Evolutionary conservation across 2,329 filamentous ascomycete genomes (phyloP), one percentile per base, ranked within the genome.

Genomic region (Cordyceps pruinosa): DNA sequence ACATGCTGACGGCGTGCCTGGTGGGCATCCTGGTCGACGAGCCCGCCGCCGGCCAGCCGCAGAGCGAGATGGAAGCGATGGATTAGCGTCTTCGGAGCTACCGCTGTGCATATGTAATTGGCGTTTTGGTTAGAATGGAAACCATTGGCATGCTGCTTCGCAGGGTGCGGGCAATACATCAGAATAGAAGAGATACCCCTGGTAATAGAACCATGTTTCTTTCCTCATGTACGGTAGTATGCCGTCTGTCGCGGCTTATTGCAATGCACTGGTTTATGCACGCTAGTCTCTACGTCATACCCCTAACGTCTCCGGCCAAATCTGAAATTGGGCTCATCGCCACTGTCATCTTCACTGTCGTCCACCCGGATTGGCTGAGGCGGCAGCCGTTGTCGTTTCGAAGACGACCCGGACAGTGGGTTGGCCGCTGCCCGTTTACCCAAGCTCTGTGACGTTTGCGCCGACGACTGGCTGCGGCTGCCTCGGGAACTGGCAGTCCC

Each of bases 11-110:
- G 28, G 78, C 78, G 5, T 88, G 84, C 66, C 69, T 88, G 59
- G 72, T 88, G 17, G 85, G 85, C 1, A 73, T 88, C 51, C 70
- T 84, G 56, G 84, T 88, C 6, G 79, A 81, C 0, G 85, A 88
- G 65, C 66, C 68, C 0, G 68, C 67, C 70, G 64, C 37, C 67
- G 41, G 28, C 12, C 72, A 52, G 2, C 70, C 66, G 7, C 66
- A 67, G 45, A 74, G 69, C 19, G 69, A 70, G 26, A 82, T 85
- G 80, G 82, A 85, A 35, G 74, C 80, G 63, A 84, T 86, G 83
- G 84, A 87, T 65, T 84, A 7, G 65, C 58, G 8, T 28, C 4
- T 9, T 9, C 12, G 10, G 28, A 6, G 28, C 12, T 17, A 25
- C 28, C 4, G 15, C 28, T 45, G 32, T 49, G 17, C 35, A 49